Percentiles rank a stretch among this genome's conserved stretches.
Conservation (phyloP, 2,329 filamentous ascomycete species). For the Botrytis galanthina region DNA sequence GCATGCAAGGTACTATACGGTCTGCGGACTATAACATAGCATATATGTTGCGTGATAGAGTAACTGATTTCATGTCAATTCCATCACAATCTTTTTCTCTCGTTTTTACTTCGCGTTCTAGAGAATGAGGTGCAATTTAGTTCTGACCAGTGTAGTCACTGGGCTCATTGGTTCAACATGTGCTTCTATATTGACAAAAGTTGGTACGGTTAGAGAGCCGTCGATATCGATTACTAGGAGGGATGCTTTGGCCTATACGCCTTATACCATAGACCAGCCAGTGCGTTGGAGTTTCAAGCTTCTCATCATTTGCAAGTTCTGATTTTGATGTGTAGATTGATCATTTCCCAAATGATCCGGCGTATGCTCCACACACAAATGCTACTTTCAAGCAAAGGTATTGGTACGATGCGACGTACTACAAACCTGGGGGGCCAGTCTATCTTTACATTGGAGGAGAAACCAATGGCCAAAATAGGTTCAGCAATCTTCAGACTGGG, state of each 20-base stretch:
- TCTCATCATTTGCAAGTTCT: neutral
- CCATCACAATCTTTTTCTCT: neutral
- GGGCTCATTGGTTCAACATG: neutral
- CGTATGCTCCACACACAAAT: conserved; percentile 44
- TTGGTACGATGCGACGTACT: conserved; percentile 53
- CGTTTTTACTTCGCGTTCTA: neutral
- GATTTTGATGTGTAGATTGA: conserved; percentile 41
- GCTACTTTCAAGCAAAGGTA: conserved; percentile 55
- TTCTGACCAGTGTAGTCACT: conserved; percentile 17
- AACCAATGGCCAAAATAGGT: conserved; percentile 40
- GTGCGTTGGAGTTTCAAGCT: conserved; percentile 23
- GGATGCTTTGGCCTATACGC: neutral
- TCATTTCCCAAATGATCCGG: conserved; percentile 45
- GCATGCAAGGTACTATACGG: conserved; percentile 7
- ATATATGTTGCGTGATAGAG: neutral
- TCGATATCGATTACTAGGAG: neutral
- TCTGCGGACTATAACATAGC: neutral
- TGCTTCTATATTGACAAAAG: conserved; percentile 18
- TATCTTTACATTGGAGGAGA: conserved; percentile 50
- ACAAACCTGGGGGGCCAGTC: conserved; percentile 52
- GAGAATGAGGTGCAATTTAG: conserved; percentile 18
- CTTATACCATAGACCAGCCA: conserved; percentile 28
- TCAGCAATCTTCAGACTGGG: conserved; percentile 44
- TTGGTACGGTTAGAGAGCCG: conserved; percentile 7
- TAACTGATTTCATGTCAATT: neutral